Percentiles rank a stretch among this genome's conserved stretches.
phyloP scores from a whole-genome alignment of 1,139 yeast genomes.

The Hyphopichia wangnamkhiaoensis region DNA sequence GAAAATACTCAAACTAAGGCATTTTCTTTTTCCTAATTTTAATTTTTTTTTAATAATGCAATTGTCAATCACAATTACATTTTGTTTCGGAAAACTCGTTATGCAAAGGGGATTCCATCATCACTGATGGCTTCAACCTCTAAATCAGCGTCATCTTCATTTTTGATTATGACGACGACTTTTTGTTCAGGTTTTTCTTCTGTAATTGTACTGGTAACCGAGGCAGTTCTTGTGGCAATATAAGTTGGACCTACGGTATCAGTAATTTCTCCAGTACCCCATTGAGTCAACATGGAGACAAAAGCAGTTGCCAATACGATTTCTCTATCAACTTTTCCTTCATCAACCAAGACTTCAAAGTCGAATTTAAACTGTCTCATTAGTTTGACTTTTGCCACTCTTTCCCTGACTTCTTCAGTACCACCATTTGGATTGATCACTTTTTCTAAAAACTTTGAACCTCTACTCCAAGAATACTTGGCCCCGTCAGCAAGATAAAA shows the following conservation, averaged over 20 bases:
- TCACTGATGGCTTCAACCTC: constrained; percentile 4
- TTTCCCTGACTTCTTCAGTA: constrained; percentile 52
- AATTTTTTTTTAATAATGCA: too few relatives aligned
- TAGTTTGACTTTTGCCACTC: constrained; percentile 55
- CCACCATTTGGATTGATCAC: constrained; percentile 56
- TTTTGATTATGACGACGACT: constrained; percentile 17
- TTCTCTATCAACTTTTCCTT: constrained; percentile 44
- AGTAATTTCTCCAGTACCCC: constrained; percentile 58
- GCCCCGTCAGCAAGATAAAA: constrained; percentile 55
- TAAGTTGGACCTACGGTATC: constrained; percentile 57
- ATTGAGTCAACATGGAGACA: constrained; percentile 61
- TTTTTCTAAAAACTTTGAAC: constrained; percentile 51
- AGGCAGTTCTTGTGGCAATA: constrained; percentile 12
- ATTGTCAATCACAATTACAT: background rate
- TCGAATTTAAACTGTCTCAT: constrained; percentile 63
- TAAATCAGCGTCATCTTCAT: constrained; percentile 9
- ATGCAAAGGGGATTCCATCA: too few relatives aligned
- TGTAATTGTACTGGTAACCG: background rate
- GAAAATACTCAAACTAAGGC: too few relatives aligned
- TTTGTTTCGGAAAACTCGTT: background rate
- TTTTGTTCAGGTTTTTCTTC: constrained; percentile 4
- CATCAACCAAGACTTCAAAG: constrained; percentile 57
- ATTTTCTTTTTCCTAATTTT: too few relatives aligned
- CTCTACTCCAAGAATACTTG: constrained; percentile 55
- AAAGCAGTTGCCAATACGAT: constrained; percentile 59